Evolutionary conservation across 176 grass and related monocot genomes (phyloP).

Genomic region (Oryza brachyantha): DNA sequence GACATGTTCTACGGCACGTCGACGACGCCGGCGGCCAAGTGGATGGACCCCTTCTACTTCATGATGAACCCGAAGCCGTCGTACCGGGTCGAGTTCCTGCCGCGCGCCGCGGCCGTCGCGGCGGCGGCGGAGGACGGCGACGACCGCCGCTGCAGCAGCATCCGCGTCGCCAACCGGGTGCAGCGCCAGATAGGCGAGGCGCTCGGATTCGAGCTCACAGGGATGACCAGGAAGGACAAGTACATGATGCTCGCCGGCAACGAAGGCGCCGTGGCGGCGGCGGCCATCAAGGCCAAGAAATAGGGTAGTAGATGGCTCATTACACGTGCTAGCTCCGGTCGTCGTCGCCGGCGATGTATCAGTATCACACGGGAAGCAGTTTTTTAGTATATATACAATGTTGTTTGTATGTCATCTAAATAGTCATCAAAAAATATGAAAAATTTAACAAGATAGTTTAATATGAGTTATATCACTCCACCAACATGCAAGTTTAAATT

Average conservation of each 20-base stretch:
- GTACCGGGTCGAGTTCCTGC: constrained; percentile 57
- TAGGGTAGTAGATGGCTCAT: not conserved
- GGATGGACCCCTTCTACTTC: constrained; percentile 73
- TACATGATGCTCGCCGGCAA: constrained; percentile 61
- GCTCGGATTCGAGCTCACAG: constrained; percentile 50
- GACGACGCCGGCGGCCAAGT: constrained; percentile 43
- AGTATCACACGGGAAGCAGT: too few relatives aligned
- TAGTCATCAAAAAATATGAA: too few relatives aligned
- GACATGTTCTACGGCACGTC: constrained; percentile 80
- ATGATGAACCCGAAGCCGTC: constrained; percentile 58
- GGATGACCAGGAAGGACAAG: constrained; percentile 57
- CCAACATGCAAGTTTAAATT: too few relatives aligned
- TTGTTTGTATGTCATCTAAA: too few relatives aligned
- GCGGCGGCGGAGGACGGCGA: not conserved
- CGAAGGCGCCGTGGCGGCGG: constrained; percentile 43
- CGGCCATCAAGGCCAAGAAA: not conserved
- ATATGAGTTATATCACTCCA: too few relatives aligned
- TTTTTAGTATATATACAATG: too few relatives aligned
- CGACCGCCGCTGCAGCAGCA: constrained; percentile 24
- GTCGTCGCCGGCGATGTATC: not conserved
- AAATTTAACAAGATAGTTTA: too few relatives aligned
- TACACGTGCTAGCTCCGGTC: not conserved
- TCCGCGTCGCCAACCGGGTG: constrained; percentile 48
- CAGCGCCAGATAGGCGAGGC: constrained; percentile 41
- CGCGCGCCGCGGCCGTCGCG: not conserved